phyloP scores from a whole-genome alignment of 371 early-diverging fungal genomes.

The Mortierella sp. region DNA sequence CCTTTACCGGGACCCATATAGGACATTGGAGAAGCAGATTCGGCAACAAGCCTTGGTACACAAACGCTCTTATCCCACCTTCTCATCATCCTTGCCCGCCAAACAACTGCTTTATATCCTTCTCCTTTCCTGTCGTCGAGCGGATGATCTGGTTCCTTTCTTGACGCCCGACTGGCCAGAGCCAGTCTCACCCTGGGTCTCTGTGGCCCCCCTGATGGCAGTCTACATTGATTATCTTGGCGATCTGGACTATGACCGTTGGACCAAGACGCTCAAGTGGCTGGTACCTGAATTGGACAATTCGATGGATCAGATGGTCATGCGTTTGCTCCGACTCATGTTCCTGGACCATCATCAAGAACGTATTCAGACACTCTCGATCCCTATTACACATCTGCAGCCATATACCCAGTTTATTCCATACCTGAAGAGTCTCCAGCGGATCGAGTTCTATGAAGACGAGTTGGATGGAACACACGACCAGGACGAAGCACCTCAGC shows the following conservation, averaged over 20 bases:
- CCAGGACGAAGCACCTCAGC: not conserved
- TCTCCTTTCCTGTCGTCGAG: slow-evolving; percentile 32
- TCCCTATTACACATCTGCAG: slow-evolving; percentile 39
- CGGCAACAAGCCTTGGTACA: not conserved
- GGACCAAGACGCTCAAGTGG: slow-evolving; percentile 17
- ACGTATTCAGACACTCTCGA: slow-evolving; percentile 15
- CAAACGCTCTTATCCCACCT: not conserved
- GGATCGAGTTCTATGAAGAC: slow-evolving; percentile 35
- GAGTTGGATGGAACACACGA: slow-evolving; percentile 19
- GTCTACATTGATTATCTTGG: slow-evolving; percentile 29
- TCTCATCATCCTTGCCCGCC: not conserved
- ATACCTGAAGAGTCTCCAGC: slow-evolving; percentile 15
- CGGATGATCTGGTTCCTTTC: slow-evolving; percentile 36
- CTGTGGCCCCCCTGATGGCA: slow-evolving; percentile 11
- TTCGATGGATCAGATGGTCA: slow-evolving; percentile 9
- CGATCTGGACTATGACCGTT: slow-evolving; percentile 29
- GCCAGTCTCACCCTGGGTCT: slow-evolving; percentile 15
- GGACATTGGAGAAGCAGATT: slow-evolving; percentile 12
- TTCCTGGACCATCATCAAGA: slow-evolving; percentile 40
- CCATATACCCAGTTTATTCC: slow-evolving; percentile 19
- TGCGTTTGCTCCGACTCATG: slow-evolving; percentile 26
- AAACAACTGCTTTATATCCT: slow-evolving; percentile 32
- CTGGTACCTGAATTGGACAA: slow-evolving; percentile 19
- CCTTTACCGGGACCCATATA: slow-evolving; percentile 39
- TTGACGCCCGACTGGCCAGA: slow-evolving; percentile 39